Conservation (phyloP, 139 green algal genomes). For the Chlorella sp. region DNA sequence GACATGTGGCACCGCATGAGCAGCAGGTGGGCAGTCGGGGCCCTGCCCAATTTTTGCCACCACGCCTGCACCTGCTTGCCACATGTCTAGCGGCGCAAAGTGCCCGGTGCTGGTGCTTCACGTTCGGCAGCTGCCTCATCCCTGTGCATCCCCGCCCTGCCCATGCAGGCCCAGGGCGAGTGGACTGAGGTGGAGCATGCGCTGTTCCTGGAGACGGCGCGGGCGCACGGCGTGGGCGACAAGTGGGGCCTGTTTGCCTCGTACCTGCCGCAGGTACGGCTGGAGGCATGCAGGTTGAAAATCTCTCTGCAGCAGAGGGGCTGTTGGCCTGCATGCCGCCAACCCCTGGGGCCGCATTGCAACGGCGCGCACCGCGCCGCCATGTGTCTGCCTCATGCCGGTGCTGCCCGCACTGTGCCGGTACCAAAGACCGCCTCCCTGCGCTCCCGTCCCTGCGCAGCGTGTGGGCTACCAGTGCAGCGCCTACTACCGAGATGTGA, state of each 20-base stretch:
- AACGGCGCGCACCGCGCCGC: too few relatives aligned
- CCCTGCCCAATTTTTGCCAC: not conserved
- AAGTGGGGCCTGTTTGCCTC: conserved; percentile 84
- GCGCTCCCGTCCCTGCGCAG: not conserved
- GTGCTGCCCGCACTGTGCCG: too few relatives aligned
- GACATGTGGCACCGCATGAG: conserved; percentile 62
- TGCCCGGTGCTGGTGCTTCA: too few relatives aligned
- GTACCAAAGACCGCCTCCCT: too few relatives aligned
- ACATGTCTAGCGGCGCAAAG: too few relatives aligned
- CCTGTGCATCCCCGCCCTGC: not conserved
- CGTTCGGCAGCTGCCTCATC: not conserved
- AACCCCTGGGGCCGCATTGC: too few relatives aligned
- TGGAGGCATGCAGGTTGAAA: too few relatives aligned
- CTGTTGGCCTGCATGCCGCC: too few relatives aligned
- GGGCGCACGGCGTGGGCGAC: conserved; percentile 64
- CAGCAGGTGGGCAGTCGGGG: conserved; percentile 39
- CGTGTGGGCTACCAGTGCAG: conserved; percentile 83
- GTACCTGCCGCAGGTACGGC: conserved; percentile 48
- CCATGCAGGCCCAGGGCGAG: conserved; percentile 24
- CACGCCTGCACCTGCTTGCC: not conserved
- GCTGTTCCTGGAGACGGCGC: conserved; percentile 64
- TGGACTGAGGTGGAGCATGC: conserved; percentile 63
- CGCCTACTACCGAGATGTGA: conserved; percentile 66
- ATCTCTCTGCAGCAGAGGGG: too few relatives aligned
- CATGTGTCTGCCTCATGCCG: too few relatives aligned